Evolutionary conservation across 495 filamentous ascomycete species (phyloP), one percentile per base, ranked within the genome.

Genomic region (Daldinia caldariorum): DNA sequence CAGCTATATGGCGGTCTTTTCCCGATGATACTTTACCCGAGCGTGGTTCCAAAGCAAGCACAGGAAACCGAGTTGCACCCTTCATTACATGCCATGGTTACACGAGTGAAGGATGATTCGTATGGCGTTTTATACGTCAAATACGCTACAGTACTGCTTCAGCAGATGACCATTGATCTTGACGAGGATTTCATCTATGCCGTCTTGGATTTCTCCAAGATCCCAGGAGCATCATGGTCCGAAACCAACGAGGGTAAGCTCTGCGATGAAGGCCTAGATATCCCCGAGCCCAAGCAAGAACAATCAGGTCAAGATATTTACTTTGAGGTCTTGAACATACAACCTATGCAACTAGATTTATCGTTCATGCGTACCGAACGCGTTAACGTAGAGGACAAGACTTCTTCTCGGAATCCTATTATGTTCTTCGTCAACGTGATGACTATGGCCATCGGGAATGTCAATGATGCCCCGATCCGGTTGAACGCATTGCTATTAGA

Each of bases 91-190:
- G 87, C 91, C 41, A 93, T 91, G 88, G 83, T 97, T 35, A 97
- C 94, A 13, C 86, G 94, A 29, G 94, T 99, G 75, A 98, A 98
- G 79, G 96, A 99, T 74, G 94, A 99, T 77, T 96, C 94, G 3
- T 98, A 97, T 72, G 95, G 95, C 69, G 96, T 99, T 51, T 85
- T 97, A 53, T 99, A 99, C 79, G 95, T 99, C 83, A 99, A 99
- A 80, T 97, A 98, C 78, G 93, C 94, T 43, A 98, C 94, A 0
- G 58, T 99, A 14, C 85, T 99, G 29, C 80, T 99, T 54, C 95
- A 99, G 79, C 93, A 99, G 79, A 97, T 99, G 94, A 98, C 96
- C 0, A 82, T 98, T 1, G 95, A 99, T 78, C 89, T 99, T 50
- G 95, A 99, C 70, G 95, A 99, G 75, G 95, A 99, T 76, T 99